These are phyloP conservation scores for Geotrichum fermentans DNA, from an alignment of 1,139 yeast genomes.

Conservation along the genomic window DNA sequence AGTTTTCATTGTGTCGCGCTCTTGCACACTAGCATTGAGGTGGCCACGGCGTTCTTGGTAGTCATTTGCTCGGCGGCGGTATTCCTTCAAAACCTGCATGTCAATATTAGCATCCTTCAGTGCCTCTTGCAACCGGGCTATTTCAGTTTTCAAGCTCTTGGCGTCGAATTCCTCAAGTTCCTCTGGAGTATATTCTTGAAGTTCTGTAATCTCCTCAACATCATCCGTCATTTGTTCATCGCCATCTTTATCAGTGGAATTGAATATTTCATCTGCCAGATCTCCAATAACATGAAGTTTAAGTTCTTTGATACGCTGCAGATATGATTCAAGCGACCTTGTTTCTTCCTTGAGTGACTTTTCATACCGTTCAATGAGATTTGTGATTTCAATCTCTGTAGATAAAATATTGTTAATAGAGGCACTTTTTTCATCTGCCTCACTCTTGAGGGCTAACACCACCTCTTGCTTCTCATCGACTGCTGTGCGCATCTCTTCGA, in stretches of 20 bases:
- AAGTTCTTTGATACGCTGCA: conserved; percentile 27
- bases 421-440: conserved; percentile 48
- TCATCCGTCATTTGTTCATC: conserved; percentile 19
- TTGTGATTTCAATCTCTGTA: conserved; percentile 61
- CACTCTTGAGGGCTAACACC: conserved; percentile 42
- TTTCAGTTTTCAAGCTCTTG: conserved; percentile 48
- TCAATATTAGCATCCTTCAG: conserved; percentile 62
- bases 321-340: conserved; percentile 40
- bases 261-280: conserved; percentile 23
- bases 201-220: conserved; percentile 24
- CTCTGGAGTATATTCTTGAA: conserved; percentile 43
- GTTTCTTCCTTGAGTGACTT: conserved; percentile 43
- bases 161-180: conserved; percentile 51
- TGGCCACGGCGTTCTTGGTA: conserved; percentile 59
- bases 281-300: conserved; percentile 30
- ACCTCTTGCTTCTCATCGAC: conserved; percentile 36
- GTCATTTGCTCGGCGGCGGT: conserved; percentile 62
- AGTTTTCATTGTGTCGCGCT: conserved; percentile 62
- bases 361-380: conserved; percentile 57
- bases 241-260: conserved; percentile 5
- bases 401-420: conserved; percentile 59
- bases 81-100: conserved; percentile 71
- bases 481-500: conserved; percentile 34
- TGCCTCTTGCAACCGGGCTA: conserved; percentile 53
- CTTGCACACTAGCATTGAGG: conserved; percentile 59